Evolutionary conservation across 108 stramenopile genomes (phyloP), one percentile per base, ranked within the genome.

Genomic region (Nitzschia inconspicua): DNA sequence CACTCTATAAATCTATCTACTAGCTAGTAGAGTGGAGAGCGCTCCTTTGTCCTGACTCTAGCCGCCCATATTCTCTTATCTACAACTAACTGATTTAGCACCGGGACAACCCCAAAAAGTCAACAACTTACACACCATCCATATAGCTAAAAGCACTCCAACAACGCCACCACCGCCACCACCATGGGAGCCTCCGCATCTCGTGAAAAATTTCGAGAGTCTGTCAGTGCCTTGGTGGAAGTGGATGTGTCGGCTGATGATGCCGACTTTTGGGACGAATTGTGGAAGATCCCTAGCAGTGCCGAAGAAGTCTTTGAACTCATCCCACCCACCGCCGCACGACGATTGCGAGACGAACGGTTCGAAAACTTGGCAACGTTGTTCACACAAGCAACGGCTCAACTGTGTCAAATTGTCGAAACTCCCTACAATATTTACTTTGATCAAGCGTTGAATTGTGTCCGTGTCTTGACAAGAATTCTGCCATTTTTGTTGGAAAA

Each of bases 381-480:
- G 29, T 92, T 96, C 58, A 96, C 92, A 3, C 95, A 96, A 68
- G 95, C 95, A 1, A 86, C 89, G 7, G 95, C 95, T 20, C 95
- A 96, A 72, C 59, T 96, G 10, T 96, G 90, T 80, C 95, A 96
- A 73, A 88, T 96, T 60, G 95, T 96, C 10, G 93, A 96, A 62
- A 96, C 95, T 42, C 95, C 95, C 19, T 94, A 93, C 65, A 91
- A 81, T 47, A 93, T 96, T 55, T 96, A 96, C 60, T 94, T 93
- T 67, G 91, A 89, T 65, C 93, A 94, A 69, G 91, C 93, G 5
- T 59, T 95, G 59, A 97, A 97, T 63, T 94, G 94, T 59, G 88
- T 94, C 29, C 65, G 94, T 22, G 88, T 97, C 19, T 76, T 94
- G 73, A 94, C 96, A 20, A 70, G 96, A 44, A 64, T 97, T 55